Evolutionary conservation across 345 rosid species (phyloP).

Genomic region (Eucalyptus urophylla): DNA sequence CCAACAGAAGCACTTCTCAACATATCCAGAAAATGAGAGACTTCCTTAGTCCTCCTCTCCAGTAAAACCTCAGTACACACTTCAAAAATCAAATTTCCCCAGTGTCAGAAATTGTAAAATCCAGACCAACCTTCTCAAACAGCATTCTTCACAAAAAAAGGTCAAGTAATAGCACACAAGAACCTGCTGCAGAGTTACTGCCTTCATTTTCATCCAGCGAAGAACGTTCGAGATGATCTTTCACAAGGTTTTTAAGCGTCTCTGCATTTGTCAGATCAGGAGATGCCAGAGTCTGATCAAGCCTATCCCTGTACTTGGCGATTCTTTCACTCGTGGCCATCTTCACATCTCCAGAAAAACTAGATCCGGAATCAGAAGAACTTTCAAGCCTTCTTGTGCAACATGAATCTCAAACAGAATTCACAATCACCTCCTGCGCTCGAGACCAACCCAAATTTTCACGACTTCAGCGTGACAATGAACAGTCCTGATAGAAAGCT

Average conservation of each 20-base stretch:
- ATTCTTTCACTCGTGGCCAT: conserved; percentile 45
- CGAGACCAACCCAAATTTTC: neutral
- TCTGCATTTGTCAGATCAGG: conserved; percentile 47
- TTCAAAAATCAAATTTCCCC: conserved; percentile 6
- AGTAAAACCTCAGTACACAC: conserved; percentile 36
- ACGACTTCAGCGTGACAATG: neutral
- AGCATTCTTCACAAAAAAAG: neutral
- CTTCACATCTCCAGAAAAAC: conserved; percentile 6
- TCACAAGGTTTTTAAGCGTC: conserved; percentile 40
- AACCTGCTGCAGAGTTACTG: neutral
- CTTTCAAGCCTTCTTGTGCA: neutral
- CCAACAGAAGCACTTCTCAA: conserved; percentile 68
- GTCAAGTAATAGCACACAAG: neutral
- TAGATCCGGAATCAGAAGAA: neutral
- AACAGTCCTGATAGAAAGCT: neutral
- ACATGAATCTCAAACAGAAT: neutral
- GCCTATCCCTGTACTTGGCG: conserved; percentile 56
- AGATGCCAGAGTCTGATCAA: conserved; percentile 64
- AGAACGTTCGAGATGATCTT: conserved; percentile 37
- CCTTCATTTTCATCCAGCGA: conserved; percentile 34
- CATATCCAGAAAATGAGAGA: conserved; percentile 67
- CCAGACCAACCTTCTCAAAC: neutral
- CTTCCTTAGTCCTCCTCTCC: conserved; percentile 43
- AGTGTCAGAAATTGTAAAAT: neutral
- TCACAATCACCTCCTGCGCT: neutral